These are phyloP conservation scores for Pythium aquatile DNA, from an alignment of 352 stramenopile genomes.

Conservation along the genomic window DNA sequence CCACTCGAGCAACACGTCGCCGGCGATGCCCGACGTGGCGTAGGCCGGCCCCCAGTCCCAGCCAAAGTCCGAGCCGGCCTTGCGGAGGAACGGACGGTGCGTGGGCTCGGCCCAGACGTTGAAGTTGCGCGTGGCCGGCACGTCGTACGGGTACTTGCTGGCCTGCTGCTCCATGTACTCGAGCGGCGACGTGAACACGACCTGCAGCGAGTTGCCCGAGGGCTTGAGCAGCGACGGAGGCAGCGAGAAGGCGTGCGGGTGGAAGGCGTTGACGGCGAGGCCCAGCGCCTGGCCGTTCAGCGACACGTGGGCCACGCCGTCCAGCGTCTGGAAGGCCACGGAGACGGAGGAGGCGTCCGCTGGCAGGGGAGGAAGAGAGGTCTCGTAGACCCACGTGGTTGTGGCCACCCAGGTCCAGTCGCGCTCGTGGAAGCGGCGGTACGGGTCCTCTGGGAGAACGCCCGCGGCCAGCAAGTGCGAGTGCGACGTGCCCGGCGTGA, in stretches of 20 bases:
- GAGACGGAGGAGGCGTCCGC: not conserved
- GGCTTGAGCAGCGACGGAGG: constrained; percentile 17
- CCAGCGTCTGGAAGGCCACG: constrained; percentile 68
- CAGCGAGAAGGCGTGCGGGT: constrained; percentile 53
- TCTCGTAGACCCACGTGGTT: constrained; percentile 79
- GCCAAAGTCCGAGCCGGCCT: constrained; percentile 83
- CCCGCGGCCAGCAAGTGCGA: constrained; percentile 60
- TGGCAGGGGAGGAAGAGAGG: constrained; percentile 33
- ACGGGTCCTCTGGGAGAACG: constrained; percentile 49
- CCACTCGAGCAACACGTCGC: constrained; percentile 45
- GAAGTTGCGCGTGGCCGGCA: constrained; percentile 70
- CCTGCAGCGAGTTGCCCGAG: constrained; percentile 47
- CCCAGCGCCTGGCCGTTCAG: constrained; percentile 59
- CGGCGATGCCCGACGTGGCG: constrained; percentile 60
- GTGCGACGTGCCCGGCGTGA: constrained; percentile 71
- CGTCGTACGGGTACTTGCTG: constrained; percentile 66
- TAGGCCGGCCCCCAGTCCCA: constrained; percentile 87
- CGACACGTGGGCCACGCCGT: constrained; percentile 61
- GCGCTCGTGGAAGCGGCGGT: constrained; percentile 73
- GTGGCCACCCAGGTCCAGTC: constrained; percentile 61
- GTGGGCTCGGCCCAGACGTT: constrained; percentile 82
- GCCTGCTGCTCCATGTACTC: constrained; percentile 57
- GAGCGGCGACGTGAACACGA: constrained; percentile 57
- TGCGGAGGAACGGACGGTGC: constrained; percentile 78
- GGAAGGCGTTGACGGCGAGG: constrained; percentile 61